phyloP scores from a whole-genome alignment of 2,329 filamentous ascomycete genomes.

The Arthrobotrys pseudoclavata region DNA sequence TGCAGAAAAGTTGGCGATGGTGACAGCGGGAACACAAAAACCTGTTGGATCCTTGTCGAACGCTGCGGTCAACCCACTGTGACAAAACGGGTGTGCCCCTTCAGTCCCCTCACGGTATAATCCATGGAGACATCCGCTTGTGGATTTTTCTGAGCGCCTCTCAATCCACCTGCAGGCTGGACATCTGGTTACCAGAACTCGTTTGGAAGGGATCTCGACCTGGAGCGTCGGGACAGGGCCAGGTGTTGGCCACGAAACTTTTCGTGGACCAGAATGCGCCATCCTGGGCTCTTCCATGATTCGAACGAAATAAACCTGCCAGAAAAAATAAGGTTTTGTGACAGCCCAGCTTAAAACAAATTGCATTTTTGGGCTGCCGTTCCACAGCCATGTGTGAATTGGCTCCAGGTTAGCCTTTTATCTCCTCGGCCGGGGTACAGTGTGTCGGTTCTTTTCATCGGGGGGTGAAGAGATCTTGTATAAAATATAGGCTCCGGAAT shows the following conservation, averaged over 20 bases:
- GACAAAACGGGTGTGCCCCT: conserved; percentile 11
- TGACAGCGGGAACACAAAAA: conserved; percentile 56
- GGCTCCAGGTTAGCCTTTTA: conserved; percentile 26
- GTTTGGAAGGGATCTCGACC: conserved; percentile 34
- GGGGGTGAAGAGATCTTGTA: conserved; percentile 39
- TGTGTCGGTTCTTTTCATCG: not conserved
- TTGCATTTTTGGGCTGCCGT: conserved; percentile 50
- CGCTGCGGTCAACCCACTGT: conserved; percentile 16
- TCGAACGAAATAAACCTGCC: conserved; percentile 41
- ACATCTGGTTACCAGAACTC: conserved; percentile 10
- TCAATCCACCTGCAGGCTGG: not conserved
- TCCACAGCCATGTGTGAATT: conserved; percentile 53
- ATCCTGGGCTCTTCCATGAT: conserved; percentile 29
- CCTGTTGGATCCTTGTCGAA: conserved; percentile 26
- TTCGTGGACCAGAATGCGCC: conserved; percentile 25
- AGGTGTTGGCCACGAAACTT: conserved; percentile 24
- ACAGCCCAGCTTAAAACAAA: conserved; percentile 33
- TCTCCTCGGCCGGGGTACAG: conserved; percentile 26
- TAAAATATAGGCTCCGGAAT: conserved; percentile 30
- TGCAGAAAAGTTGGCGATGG: conserved; percentile 8
- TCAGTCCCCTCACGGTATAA: not conserved
- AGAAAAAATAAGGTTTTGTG: conserved; percentile 50
- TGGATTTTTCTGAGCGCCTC: not conserved
- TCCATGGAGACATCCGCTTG: conserved; percentile 13
- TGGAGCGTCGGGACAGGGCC: conserved; percentile 22